Conservation (phyloP, 2,329 filamentous ascomycete species). For the Epichloe coenophiala region DNA sequence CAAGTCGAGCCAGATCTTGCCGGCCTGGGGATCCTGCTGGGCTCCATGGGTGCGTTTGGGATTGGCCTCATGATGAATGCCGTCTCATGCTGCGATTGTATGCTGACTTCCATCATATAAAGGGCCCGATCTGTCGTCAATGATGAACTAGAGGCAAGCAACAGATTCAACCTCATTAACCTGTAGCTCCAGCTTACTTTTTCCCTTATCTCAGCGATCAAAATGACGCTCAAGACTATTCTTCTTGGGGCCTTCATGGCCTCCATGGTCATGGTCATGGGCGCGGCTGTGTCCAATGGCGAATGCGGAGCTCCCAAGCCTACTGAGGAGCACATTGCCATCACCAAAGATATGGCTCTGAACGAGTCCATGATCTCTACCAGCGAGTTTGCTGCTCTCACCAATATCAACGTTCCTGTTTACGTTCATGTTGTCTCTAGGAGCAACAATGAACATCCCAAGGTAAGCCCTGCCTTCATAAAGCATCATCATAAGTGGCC, state of each 20-base stretch:
- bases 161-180: not conserved
- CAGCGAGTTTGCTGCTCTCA: not conserved
- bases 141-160: not conserved
- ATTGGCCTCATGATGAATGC: not conserved
- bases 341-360: not conserved
- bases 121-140: not conserved
- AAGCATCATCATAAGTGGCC: not conserved
- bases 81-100: not conserved
- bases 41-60: not conserved
- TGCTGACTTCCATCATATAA: not conserved
- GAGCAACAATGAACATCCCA: not conserved
- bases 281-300: not conserved
- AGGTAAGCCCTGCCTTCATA: not conserved
- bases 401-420: not conserved
- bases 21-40: not conserved
- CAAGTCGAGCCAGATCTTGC: not conserved
- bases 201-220: not conserved
- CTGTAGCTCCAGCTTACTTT: not conserved
- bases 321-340: not conserved
- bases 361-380: not conserved
- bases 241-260: not conserved
- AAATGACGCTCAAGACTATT: not conserved
- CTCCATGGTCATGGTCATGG: not conserved
- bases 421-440: constrained; percentile 1
- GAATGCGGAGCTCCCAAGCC: constrained; percentile 1